phyloP scores from a whole-genome alignment of 306 rosid species.

The Casuarina glauca region DNA sequence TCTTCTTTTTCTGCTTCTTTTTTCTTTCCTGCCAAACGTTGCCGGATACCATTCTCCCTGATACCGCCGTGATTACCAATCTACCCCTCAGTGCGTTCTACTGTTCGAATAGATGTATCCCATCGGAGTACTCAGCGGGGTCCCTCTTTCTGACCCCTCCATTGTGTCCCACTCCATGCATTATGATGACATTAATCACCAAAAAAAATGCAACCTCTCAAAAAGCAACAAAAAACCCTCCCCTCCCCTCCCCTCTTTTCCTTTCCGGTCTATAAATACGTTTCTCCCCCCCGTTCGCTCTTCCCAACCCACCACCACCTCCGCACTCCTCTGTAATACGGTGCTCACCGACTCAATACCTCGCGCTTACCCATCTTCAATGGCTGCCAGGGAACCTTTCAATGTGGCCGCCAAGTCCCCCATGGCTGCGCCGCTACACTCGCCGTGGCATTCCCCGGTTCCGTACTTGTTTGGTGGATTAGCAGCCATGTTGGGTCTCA shows the following conservation, averaged over 20 bases:
- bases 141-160: conserved; percentile 7
- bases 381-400: conserved; percentile 63
- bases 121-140: conserved; percentile 19
- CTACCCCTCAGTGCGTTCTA: conserved; percentile 51
- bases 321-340: neutral
- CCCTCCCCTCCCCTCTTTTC: neutral
- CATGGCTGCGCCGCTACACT: conserved; percentile 33
- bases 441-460: conserved; percentile 98
- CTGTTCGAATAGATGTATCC: conserved; percentile 31
- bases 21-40: conserved; percentile 35
- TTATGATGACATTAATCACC: conserved; percentile 54
- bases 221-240: neutral
- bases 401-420: conserved; percentile 41
- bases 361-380: conserved; percentile 3
- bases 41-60: conserved; percentile 31
- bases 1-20: neutral
- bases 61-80: conserved; percentile 30
- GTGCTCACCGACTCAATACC: neutral
- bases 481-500: conserved; percentile 95
- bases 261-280: conserved; percentile 52
- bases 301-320: conserved; percentile 33
- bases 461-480: conserved; percentile 90
- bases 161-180: conserved; percentile 28
- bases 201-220: neutral
- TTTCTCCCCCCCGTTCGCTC: conserved; percentile 25